Evolutionary conservation across 306 rosid species (phyloP).

Genomic region (Adenanthera pavonina): DNA sequence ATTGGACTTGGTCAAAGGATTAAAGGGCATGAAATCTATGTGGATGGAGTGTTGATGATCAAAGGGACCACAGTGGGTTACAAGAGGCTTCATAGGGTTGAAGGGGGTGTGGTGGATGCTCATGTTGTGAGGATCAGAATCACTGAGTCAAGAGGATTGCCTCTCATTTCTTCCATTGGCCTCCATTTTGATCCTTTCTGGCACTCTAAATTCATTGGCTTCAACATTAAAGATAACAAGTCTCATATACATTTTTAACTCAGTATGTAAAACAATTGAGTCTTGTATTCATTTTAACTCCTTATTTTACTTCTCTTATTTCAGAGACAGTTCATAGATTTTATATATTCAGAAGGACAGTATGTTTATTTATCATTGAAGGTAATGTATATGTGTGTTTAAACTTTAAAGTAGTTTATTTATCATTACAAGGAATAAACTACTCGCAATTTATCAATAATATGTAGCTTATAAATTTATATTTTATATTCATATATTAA

Average conservation of each 20-base stretch:
- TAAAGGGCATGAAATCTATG: conserved; percentile 61
- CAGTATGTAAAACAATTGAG: background rate
- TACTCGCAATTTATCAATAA: no score
- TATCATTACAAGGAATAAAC: no score
- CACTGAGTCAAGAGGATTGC: conserved; percentile 58
- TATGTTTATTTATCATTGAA: no score
- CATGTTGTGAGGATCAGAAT: conserved; percentile 63
- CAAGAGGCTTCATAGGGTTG: conserved; percentile 84
- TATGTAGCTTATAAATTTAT: no score
- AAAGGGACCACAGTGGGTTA: conserved; percentile 81
- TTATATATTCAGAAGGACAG: no score
- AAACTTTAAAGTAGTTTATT: no score
- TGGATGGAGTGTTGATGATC: conserved; percentile 61
- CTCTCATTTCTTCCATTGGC: conserved; percentile 86
- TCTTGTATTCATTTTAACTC: no score
- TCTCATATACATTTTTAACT: background rate
- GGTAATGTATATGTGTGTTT: no score
- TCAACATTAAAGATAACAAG: background rate
- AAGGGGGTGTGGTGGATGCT: conserved; percentile 55
- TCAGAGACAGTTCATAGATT: no score
- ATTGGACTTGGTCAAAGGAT: conserved; percentile 94
- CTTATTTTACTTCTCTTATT: no score
- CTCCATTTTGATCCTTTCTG: conserved; percentile 86
- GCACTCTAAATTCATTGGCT: conserved; percentile 47
- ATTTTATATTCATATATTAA: no score